Evolutionary conservation across 306 rosid genomes (phyloP).

Genomic region (Dryas alaskensis): DNA sequence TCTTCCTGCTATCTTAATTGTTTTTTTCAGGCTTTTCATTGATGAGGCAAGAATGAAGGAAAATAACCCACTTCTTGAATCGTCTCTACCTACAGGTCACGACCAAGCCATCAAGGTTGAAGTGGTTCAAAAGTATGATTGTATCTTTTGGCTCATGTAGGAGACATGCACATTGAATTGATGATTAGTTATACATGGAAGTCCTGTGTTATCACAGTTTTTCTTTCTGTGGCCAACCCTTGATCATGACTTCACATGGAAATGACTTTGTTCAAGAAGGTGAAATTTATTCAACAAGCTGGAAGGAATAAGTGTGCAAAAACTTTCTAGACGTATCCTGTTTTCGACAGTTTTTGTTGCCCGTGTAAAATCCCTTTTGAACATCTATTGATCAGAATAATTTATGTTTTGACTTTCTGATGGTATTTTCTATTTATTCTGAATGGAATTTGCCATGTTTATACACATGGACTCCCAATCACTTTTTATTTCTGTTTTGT

Average conservation of each 20-base stretch:
- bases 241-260: not conserved
- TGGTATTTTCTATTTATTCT: not conserved
- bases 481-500: not conserved
- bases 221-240: constrained; percentile 4
- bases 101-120: not conserved
- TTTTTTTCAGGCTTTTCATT: not conserved
- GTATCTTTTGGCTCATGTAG: not conserved
- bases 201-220: not conserved
- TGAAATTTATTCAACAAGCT: not conserved
- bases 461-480: not conserved
- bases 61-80: not conserved
- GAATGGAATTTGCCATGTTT: no score
- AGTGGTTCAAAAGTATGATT: not conserved
- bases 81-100: not conserved
- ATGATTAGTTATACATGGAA: not conserved
- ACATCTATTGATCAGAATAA: not conserved
- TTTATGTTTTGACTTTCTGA: not conserved
- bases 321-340: not conserved
- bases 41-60: not conserved
- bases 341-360: not conserved
- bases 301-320: constrained; percentile 1
- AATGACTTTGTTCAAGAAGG: not conserved
- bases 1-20: not conserved
- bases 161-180: not conserved
- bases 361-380: not conserved